Conservation (phyloP, 352 stramenopile genomes). For the Globisporangium radiosum region DNA sequence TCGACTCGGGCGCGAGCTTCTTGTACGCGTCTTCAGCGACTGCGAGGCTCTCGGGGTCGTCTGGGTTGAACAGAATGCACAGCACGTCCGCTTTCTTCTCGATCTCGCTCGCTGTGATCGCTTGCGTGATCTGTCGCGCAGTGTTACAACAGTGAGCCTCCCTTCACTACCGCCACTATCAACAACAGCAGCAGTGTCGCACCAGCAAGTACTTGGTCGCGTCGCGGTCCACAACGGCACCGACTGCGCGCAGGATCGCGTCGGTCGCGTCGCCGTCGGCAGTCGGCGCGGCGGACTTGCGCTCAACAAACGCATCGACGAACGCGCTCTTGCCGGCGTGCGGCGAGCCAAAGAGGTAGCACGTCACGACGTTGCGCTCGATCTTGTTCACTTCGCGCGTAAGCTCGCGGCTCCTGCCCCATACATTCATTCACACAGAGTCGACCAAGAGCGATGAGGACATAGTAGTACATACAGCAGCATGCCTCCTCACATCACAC, state of each 20-base stretch:
- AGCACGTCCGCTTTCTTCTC: conserved; percentile 68
- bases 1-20: conserved; percentile 32
- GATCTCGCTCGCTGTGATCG: conserved; percentile 51
- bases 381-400: conserved; percentile 52
- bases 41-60: conserved; percentile 33
- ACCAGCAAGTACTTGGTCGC: conserved; percentile 63
- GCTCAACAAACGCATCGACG: conserved; percentile 42
- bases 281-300: conserved; percentile 14
- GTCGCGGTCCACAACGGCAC: conserved; percentile 49
- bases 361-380: conserved; percentile 66
- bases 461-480: background rate
- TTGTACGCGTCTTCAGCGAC: conserved; percentile 47
- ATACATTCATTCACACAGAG: background rate
- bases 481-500: conserved; percentile 1
- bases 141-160: background rate
- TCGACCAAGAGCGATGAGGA: no score
- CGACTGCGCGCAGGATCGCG: conserved; percentile 42
- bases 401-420: conserved; percentile 31
- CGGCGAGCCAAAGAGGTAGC: conserved; percentile 50
- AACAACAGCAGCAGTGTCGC: conserved; percentile 9
- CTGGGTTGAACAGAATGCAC: conserved; percentile 59
- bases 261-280: conserved; percentile 22
- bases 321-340: conserved; percentile 48
- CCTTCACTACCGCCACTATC: background rate
- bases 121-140: conserved; percentile 49